phyloP scores from a whole-genome alignment of 768 basidiomycete species.

The Boletus barrowsii region DNA sequence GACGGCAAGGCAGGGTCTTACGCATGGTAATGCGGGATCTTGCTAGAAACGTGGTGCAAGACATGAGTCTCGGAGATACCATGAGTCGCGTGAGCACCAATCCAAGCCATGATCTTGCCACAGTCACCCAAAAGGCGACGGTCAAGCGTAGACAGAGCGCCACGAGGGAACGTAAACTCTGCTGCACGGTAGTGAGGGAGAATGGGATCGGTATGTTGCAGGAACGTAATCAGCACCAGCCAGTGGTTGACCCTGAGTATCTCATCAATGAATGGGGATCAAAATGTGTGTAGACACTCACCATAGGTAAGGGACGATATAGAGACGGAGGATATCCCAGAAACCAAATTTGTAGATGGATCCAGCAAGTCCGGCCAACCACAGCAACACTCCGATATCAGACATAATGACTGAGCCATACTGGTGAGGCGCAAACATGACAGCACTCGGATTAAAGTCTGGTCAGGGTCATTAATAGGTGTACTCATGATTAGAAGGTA shows the following conservation, averaged over 20 bases:
- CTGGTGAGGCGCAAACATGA: slow-evolving; percentile 86
- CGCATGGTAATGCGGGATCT: slow-evolving; percentile 95
- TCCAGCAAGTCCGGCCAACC: slow-evolving; percentile 56
- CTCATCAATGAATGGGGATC: background rate
- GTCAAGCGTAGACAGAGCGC: slow-evolving; percentile 90
- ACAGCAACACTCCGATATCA: slow-evolving; percentile 75
- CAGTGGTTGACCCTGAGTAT: slow-evolving; percentile 78
- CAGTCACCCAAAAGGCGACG: slow-evolving; percentile 75
- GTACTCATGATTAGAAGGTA: background rate
- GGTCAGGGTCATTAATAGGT: background rate
- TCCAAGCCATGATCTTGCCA: slow-evolving; percentile 77
- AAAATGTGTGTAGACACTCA: slow-evolving; percentile 12
- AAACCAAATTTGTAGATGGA: slow-evolving; percentile 65
- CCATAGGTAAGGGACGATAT: slow-evolving; percentile 89
- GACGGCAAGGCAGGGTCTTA: slow-evolving; percentile 28
- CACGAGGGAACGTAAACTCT: slow-evolving; percentile 91
- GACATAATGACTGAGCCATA: slow-evolving; percentile 73
- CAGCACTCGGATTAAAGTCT: slow-evolving; percentile 77
- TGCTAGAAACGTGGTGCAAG: slow-evolving; percentile 87
- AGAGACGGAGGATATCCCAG: slow-evolving; percentile 69
- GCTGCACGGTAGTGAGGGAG: slow-evolving; percentile 90
- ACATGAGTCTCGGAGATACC: slow-evolving; percentile 96
- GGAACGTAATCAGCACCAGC: slow-evolving; percentile 94
- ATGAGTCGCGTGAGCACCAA: slow-evolving; percentile 82
- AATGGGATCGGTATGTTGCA: slow-evolving; percentile 95